Base-by-base conservation (phyloP, 495 filamentous ascomycete species). In the Hypoxylon perforatum region DNA sequence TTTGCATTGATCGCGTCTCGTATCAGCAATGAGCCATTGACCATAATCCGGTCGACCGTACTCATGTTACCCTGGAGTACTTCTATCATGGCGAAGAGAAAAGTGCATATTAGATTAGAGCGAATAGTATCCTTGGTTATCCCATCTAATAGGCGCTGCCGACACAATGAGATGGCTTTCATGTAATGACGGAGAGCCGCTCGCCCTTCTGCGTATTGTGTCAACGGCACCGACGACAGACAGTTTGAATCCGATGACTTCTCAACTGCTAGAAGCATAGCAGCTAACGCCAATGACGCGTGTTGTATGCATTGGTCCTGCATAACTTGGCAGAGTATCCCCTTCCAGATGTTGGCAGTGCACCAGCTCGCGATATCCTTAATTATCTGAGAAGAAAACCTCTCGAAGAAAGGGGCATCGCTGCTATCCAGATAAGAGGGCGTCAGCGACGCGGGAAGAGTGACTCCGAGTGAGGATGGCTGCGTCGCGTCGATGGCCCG, bases 51-150 rank as follows among this genome's bases (percentile, higher is more conserved):
- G 48, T 73, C 70, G 0, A 57, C 75, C 3, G 57, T 59, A 30
- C 66, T 30, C 41, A 77, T 61, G 41, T 77, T 72, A 1, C 75
- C 71, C 30, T 74, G 73, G 12, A 77, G 35, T 12, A 77, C 39
- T 63, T 77, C 75, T 36, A 75, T 54, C 56, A 75, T 44, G 33
- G 68, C 62, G 25, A 75, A 64, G 54, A 74, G 66, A 42, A 63
- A 61, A 4, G 36, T 65, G 21, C 50, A 41, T 9, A 41, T 67
- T 5, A 57, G 21, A 35, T 61, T 63, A 0, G 66, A 35, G 6
- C 67, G 67, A 25, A 65, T 28, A 0, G 54, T 53, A 8, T 58
- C 38, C 0, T 51, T 47, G 8, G 57, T 61, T 11, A 67, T 42
- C 3, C 67, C 70, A 3, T 28, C 45, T 6, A 51, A 48, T 0